Conservation (phyloP, 2,329 filamentous ascomycete species). For the Colletotrichum godetiae region DNA sequence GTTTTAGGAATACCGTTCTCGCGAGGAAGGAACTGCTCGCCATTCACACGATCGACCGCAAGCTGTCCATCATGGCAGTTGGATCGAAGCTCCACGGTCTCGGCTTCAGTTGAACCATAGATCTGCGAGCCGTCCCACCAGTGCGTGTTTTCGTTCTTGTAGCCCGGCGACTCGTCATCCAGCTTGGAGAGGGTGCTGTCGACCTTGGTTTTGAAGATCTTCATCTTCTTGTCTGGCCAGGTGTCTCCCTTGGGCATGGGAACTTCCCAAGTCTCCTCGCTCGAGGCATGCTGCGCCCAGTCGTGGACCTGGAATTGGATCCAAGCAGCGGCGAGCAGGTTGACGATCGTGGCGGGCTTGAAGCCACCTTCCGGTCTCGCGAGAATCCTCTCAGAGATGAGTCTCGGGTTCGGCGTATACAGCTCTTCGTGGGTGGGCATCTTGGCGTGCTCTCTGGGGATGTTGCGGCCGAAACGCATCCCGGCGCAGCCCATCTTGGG, state of each 20-base stretch:
- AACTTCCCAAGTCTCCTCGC: background rate
- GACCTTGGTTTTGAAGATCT: conserved; percentile 47
- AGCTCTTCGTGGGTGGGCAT: conserved; percentile 54
- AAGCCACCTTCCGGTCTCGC: conserved; percentile 50
- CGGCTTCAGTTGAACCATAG: conserved; percentile 53
- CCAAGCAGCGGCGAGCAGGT: conserved; percentile 59
- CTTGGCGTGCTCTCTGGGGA: conserved; percentile 47
- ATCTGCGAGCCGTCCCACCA: conserved; percentile 62
- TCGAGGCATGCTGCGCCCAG: conserved; percentile 48
- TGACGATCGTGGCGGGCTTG: conserved; percentile 56
- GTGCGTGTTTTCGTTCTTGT: conserved; percentile 54
- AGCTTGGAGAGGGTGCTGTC: conserved; percentile 48
- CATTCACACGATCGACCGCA: background rate
- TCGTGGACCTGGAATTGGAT: conserved; percentile 61
- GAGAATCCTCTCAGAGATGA: conserved; percentile 55
- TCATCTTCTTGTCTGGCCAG: conserved; percentile 49
- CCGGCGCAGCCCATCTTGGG: conserved; percentile 57
- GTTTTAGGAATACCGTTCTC: conserved; percentile 52
- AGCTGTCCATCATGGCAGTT: conserved; percentile 24
- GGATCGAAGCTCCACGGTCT: conserved; percentile 49
- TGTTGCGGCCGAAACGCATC: conserved; percentile 58
- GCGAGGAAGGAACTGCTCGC: conserved; percentile 51
- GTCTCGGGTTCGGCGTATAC: conserved; percentile 51
- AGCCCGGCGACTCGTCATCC: conserved; percentile 51
- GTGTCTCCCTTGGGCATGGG: conserved; percentile 40